These are phyloP conservation scores for Linnemannia elongata DNA, from an alignment of 192 early-diverging fungal genomes.

Conservation along the genomic window DNA sequence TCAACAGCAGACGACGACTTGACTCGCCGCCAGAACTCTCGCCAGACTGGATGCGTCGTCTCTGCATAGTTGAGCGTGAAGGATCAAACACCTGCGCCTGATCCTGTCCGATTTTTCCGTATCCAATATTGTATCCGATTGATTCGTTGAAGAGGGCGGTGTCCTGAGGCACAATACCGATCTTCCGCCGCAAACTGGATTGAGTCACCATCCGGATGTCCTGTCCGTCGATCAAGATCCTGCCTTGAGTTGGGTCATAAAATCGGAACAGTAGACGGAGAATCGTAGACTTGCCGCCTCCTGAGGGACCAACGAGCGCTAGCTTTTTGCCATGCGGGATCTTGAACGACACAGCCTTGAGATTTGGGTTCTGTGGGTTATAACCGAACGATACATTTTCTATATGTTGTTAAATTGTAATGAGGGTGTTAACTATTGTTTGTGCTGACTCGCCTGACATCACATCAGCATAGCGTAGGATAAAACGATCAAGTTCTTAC, in stretches of 20 bases:
- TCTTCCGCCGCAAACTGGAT: constrained; percentile 78
- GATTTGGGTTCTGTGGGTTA: constrained; percentile 65
- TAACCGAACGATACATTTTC: constrained; percentile 95
- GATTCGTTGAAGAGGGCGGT: constrained; percentile 89
- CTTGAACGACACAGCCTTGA: constrained; percentile 78
- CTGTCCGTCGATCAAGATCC: constrained; percentile 88
- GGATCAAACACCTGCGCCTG: constrained; percentile 67
- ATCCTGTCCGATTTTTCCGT: constrained; percentile 79
- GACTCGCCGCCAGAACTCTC: constrained; percentile 19
- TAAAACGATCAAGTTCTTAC: constrained; percentile 15
- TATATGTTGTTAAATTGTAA: constrained; percentile 3
- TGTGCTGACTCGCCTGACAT: not conserved
- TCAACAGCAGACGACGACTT: constrained; percentile 19
- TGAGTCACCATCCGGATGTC: constrained; percentile 82
- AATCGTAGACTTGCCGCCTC: constrained; percentile 93
- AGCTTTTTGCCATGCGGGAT: constrained; percentile 88
- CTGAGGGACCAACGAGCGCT: constrained; percentile 94
- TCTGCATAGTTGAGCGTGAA: not conserved
- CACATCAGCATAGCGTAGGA: not conserved
- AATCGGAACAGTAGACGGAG: constrained; percentile 92
- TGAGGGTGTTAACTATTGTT: not conserved
- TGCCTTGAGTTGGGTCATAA: constrained; percentile 87
- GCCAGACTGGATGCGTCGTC: constrained; percentile 2
- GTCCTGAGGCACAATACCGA: constrained; percentile 93
- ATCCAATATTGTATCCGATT: constrained; percentile 91